phyloP scores from a whole-genome alignment of 1,284 basidiomycete genomes.

The Apiotrichum laibachii region DNA sequence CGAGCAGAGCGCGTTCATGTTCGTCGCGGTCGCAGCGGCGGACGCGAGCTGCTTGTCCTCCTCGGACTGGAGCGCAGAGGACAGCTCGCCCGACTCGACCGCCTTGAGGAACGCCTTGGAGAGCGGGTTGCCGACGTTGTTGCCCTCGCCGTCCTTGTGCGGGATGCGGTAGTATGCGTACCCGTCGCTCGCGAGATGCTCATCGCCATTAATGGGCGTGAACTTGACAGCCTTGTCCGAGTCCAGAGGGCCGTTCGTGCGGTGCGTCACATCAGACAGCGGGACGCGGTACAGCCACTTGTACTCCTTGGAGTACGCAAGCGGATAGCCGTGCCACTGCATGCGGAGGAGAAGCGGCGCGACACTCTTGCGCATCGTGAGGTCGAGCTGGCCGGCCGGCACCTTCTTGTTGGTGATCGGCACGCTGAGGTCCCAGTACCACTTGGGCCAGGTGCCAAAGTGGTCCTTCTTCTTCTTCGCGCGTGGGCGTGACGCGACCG shows the following conservation, averaged over 20 bases:
- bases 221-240: conserved; percentile 23
- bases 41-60: conserved; percentile 56
- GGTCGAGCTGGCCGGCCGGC: conserved; percentile 61
- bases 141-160: conserved; percentile 89
- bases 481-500: neutral
- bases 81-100: conserved; percentile 78
- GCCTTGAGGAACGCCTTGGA: conserved; percentile 85
- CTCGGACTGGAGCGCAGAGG: conserved; percentile 49
- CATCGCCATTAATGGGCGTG: conserved; percentile 19
- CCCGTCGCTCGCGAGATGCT: conserved; percentile 1
- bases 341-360: conserved; percentile 82
- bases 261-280: conserved; percentile 55
- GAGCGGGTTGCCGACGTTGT: conserved; percentile 91
- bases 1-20: conserved; percentile 91
- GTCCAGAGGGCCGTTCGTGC: conserved; percentile 58
- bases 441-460: conserved; percentile 67
- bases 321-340: conserved; percentile 82
- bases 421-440: conserved; percentile 85
- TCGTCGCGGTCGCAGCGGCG: conserved; percentile 77
- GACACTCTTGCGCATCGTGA: conserved; percentile 80
- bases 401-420: conserved; percentile 38
- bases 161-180: conserved; percentile 81
- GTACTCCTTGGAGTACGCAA: conserved; percentile 81
- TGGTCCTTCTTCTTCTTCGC: conserved; percentile 2
- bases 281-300: conserved; percentile 89